Evolutionary conservation across 352 stramenopile species (phyloP), one percentile per base, ranked within the genome.

Genomic region (Globisporangium nagaii): DNA sequence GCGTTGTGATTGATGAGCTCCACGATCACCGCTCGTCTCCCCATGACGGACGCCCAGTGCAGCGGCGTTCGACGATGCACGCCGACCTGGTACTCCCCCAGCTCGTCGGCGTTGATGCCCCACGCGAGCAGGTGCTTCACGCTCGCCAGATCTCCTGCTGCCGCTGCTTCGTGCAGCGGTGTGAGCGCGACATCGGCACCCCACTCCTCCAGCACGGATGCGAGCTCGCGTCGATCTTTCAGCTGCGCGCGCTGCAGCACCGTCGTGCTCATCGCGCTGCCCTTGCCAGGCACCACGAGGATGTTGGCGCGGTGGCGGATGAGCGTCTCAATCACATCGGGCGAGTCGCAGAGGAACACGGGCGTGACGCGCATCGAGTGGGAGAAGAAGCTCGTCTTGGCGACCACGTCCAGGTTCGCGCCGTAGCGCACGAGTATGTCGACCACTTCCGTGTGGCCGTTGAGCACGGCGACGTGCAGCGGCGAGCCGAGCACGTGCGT

Each of bases 41-140:
- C 83, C 69, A 87, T 88, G 17, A 93, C 64, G 15, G 73, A 75
- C 12, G 80, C 83, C 83, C 83, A 93, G 48, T 93, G 83, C 28
- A 93, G 42, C 2, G 83, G 76, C 17, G 80, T 90, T 4, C 79
- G 78, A 9, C 59, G 56, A 45, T 89, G 57, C 1, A 84, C 65
- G 20, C 82, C 82, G 13, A 68, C 61, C 37, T 89, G 75, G 66
- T 82, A 87, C 54, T 93, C 83, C 35, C 83, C 83, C 0, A 88
- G 56, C n/a, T 79, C 63, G 27, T 93, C 70, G 2, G 80, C 65
- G 15, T 75, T 63, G 20, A 85, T 73, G 17, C 70, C 75, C 63
- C 70, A 73, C 31, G 69, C 71, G 8, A 93, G 56, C 22, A 83
- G 66, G 55, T 86, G 66, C n/a, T 71, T 57, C 4, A 90, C 71